Evolutionary conservation across 73 alveolate genomes (phyloP).

Genomic region (Loxodes magnus): DNA sequence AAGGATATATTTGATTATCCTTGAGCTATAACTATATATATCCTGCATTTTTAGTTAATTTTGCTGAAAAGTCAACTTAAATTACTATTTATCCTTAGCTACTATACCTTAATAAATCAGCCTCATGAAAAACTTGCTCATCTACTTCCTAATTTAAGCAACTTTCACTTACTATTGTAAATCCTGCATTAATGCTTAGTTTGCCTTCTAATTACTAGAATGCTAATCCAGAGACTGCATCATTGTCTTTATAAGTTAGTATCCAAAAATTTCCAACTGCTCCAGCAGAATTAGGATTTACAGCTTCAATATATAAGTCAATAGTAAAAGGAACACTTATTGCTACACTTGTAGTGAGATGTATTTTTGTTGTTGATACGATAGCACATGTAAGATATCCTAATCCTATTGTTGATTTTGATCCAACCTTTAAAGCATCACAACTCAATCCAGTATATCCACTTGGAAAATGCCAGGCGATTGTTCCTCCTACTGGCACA

Average conservation of each 20-base stretch:
- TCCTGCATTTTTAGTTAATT: no score
- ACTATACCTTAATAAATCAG: no score
- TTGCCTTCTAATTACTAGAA: no score
- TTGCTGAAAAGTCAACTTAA: no score
- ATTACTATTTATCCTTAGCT: no score
- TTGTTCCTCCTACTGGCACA: constrained; percentile 10
- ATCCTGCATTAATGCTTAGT: no score
- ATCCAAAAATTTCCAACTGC: background rate
- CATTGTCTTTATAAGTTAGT: background rate
- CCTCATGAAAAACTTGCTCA: no score
- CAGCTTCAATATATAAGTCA: background rate
- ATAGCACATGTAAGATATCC: background rate
- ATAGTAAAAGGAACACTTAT: background rate
- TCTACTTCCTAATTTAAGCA: no score
- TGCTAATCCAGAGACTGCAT: no score
- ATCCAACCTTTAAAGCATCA: background rate
- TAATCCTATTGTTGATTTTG: background rate
- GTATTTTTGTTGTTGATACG: background rate
- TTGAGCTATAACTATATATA: no score
- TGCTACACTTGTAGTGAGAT: background rate
- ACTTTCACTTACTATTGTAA: no score
- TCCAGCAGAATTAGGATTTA: constrained; percentile 1
- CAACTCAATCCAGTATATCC: constrained; percentile 1
- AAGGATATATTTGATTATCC: no score
- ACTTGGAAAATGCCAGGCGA: background rate